A percentile compares a stretch with the other conserved stretches of the same genome.
phyloP scores from a whole-genome alignment of 768 basidiomycete species.

The Suillus ampliporus region DNA sequence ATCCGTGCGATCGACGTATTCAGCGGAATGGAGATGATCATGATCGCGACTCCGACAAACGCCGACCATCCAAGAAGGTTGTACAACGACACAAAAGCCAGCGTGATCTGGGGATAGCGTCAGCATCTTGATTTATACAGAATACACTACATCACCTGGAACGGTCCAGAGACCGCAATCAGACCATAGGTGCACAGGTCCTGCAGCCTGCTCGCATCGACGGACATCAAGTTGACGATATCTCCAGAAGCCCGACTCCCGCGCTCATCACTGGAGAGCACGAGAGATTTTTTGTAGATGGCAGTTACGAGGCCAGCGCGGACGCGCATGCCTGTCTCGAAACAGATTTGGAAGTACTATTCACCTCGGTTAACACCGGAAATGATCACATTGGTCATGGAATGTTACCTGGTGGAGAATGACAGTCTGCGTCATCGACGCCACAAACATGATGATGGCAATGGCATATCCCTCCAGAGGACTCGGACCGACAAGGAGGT shows the following conservation, averaged over 20 bases:
- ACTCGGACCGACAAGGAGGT: conserved; percentile 35
- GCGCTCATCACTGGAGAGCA: conserved; percentile 86
- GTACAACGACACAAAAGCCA: conserved; percentile 92
- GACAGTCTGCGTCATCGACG: conserved; percentile 79
- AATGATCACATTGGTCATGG: neutral
- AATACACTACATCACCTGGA: conserved; percentile 60
- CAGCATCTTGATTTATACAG: conserved; percentile 5
- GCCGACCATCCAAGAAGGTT: conserved; percentile 90
- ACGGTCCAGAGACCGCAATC: conserved; percentile 84
- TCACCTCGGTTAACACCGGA: conserved; percentile 1
- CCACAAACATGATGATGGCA: conserved; percentile 78
- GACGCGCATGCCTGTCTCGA: conserved; percentile 91
- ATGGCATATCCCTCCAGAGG: conserved; percentile 75
- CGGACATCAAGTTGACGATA: conserved; percentile 93
- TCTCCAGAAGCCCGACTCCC: conserved; percentile 79
- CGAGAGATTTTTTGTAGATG: conserved; percentile 86
- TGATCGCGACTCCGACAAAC: conserved; percentile 87
- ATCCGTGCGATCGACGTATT: conserved; percentile 75
- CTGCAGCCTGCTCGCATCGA: conserved; percentile 80
- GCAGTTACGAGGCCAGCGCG: conserved; percentile 85
- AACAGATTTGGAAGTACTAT: conserved; percentile 86
- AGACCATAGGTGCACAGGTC: conserved; percentile 85
- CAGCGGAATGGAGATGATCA: conserved; percentile 81
- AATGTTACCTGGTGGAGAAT: conserved; percentile 73
- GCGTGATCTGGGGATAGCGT: conserved; percentile 57